Evolutionary conservation across 2,329 filamentous ascomycete species (phyloP), one percentile per base, ranked within the genome.

Genomic region (Plenodomus tracheiphilus): DNA sequence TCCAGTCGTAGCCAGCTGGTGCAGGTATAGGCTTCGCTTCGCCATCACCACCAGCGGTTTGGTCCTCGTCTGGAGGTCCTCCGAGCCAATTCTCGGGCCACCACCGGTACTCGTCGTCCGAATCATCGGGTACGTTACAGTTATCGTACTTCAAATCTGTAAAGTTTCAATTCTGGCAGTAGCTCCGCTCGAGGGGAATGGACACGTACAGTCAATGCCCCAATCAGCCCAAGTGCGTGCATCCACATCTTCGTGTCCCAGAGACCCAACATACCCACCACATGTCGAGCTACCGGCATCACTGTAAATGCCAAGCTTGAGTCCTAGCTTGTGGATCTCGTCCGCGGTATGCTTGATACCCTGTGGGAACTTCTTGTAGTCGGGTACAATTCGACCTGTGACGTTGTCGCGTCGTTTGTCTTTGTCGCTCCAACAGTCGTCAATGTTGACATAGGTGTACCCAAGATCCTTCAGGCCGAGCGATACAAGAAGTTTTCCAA

Each of bases 291-390:
- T 72, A 37, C 80, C 80, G 1, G 79, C 79, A 64, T 78, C 78
- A 53, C 79, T 78, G 59, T 87, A 87, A 36, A 87, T 83, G 0
- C 85, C 84, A 3, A 86, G 64, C 62, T 86, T 86, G 34, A 87
- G 57, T 1, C 81, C 83, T 54, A 83, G 59, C 2, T 58, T 68
- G 51, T 87, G 84, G 17, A 86, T 75, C 47, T 79, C 62, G 13
- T 79, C 67, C 1, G 82, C 82, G 0, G 79, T 64, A 6, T 77
- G 75, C 15, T 74, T 74, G 51, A 87, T 86, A 1, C 84, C 84
- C 8, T 77, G 64, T 0, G 84, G 84, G 48, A 85, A 87, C 63
- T 1, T 58, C 4, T 82, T 82, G 52, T 85, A 85, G 35, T 72
- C 46, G 53, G 72, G 50, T 62, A 65, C 18, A 66, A 76, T 43